These are phyloP conservation scores for Komagataella pseudopastoris DNA, from an alignment of 805 yeast genomes.

Conservation along the genomic window DNA sequence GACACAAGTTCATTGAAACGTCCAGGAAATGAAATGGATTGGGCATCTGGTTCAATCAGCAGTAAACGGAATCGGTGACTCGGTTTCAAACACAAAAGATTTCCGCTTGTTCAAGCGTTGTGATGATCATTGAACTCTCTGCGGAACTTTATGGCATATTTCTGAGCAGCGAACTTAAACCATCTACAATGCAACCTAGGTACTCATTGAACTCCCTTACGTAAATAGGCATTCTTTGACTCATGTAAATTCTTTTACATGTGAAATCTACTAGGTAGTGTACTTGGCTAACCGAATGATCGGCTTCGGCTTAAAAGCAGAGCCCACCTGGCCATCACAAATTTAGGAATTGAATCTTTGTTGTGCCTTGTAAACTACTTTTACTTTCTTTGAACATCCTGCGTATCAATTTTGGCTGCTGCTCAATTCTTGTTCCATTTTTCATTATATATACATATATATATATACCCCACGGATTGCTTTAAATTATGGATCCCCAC, in stretches of 20 bases:
- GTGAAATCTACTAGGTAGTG: background rate
- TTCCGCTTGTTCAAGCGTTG: no score
- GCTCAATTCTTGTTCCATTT: background rate
- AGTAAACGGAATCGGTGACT: background rate
- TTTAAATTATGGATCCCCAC: background rate
- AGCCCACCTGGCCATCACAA: no score
- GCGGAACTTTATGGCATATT: background rate
- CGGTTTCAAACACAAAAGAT: no score
- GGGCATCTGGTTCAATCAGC: background rate
- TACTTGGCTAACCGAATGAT: background rate
- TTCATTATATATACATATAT: no score
- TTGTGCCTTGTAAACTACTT: background rate
- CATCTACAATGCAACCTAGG: background rate
- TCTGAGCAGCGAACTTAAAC: background rate
- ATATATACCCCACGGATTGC: background rate
- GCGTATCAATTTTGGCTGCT: background rate
- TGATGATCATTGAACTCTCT: background rate
- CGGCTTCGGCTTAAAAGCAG: background rate
- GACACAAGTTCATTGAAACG: background rate
- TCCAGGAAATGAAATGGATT: background rate
- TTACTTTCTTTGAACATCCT: background rate
- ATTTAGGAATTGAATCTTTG: background rate
- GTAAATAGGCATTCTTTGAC: background rate
- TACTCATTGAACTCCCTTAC: background rate
- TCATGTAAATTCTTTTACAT: background rate